phyloP scores from a whole-genome alignment of 176 grass and related monocot genomes.

The Carex scoparia region DNA sequence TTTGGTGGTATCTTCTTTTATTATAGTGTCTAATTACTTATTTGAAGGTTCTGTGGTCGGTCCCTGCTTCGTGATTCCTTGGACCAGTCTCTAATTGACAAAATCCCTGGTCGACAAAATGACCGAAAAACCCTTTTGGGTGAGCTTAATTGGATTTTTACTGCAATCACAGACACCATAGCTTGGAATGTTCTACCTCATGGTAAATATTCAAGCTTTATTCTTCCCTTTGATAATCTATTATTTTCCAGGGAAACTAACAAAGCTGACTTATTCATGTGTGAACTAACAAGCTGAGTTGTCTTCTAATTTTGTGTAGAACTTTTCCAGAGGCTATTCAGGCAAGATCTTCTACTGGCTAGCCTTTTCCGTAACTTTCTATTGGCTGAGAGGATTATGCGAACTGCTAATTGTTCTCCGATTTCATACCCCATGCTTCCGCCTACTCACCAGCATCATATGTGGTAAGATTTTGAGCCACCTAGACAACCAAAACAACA shows the following conservation, averaged over 20 bases:
- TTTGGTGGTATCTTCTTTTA: not conserved
- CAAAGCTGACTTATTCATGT: not conserved
- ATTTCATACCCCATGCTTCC: constrained; percentile 73
- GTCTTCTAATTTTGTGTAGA: constrained; percentile 47
- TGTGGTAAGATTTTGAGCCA: constrained; percentile 61
- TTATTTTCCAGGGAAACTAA: constrained; percentile 11
- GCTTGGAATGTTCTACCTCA: constrained; percentile 99
- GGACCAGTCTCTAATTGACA: constrained; percentile 56
- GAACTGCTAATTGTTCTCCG: constrained; percentile 92
- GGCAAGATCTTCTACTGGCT: constrained; percentile 95
- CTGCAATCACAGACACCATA: constrained; percentile 93
- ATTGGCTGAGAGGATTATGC: constrained; percentile 98
- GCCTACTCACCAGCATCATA: constrained; percentile 93
- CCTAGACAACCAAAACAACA: not conserved
- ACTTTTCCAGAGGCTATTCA: constrained; percentile 92
- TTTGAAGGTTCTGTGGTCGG: constrained; percentile 71
- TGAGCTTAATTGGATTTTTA: constrained; percentile 99
- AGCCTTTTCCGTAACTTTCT: constrained; percentile 98
- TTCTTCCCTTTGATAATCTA: not conserved
- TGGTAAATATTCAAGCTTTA: constrained; percentile 42
- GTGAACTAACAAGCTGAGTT: not conserved
- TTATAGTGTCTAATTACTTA: not conserved
- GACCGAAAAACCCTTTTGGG: constrained; percentile 96
- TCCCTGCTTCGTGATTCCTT: constrained; percentile 72
- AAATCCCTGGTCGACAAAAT: constrained; percentile 96